Evolutionary conservation across 2,329 filamentous ascomycete species (phyloP).

Genomic region (Pseudogymnoascus sp.): DNA sequence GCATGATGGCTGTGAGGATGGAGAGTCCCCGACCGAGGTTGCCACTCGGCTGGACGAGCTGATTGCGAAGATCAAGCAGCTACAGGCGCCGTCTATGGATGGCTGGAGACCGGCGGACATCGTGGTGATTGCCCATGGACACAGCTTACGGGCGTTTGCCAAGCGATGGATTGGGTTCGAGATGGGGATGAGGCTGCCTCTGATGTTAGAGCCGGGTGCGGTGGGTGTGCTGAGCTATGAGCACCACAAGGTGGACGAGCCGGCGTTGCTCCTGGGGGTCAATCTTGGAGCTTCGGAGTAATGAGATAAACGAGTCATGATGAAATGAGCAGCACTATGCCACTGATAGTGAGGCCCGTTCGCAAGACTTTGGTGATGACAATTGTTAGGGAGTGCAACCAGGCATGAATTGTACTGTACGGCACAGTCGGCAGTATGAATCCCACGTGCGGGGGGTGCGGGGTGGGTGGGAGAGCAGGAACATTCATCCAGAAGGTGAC

Average conservation of each 20-base stretch:
- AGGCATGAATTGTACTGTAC: background rate
- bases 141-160: slow-evolving; percentile 84
- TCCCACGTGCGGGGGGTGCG: no score
- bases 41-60: slow-evolving; percentile 65
- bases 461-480: background rate
- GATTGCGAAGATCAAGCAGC: slow-evolving; percentile 65
- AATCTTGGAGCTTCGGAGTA: background rate
- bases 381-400: background rate
- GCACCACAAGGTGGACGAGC: slow-evolving; percentile 69
- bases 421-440: background rate
- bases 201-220: slow-evolving; percentile 78
- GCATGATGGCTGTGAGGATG: slow-evolving; percentile 75
- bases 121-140: slow-evolving; percentile 79
- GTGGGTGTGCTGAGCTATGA: slow-evolving; percentile 74
- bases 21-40: slow-evolving; percentile 66
- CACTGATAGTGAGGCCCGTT: background rate
- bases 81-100: slow-evolving; percentile 39
- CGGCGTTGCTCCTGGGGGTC: slow-evolving; percentile 65
- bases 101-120: slow-evolving; percentile 54
- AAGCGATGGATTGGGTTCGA: slow-evolving; percentile 75
- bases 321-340: background rate
- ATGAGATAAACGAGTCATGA: background rate
- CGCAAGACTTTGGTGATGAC: background rate
- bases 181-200: slow-evolving; percentile 66
- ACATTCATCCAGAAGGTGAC: background rate